Base-by-base conservation (phyloP, 2,329 filamentous ascomycete genomes). In the Colletotrichum abscissum region DNA sequence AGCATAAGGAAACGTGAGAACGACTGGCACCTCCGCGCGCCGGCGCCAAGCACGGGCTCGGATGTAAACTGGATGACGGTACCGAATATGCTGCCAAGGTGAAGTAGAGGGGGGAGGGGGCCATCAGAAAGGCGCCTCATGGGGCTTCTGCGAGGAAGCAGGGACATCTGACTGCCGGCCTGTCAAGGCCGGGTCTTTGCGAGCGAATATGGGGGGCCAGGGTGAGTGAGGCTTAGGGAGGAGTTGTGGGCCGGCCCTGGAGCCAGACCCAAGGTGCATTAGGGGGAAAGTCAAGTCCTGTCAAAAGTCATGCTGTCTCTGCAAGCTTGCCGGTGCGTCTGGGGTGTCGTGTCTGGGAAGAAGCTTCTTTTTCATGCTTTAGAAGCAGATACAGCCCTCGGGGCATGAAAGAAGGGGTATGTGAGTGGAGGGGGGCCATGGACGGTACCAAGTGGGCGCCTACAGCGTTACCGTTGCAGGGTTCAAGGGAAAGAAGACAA, bases 311-410 rank as follows among this genome's bases (percentile, higher is more conserved):
- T 73, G 70, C 67, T 63, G 64, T 55, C 42, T 33, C 54, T 64
- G 59, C 63, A 59, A 30, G 59, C 28, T 65, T 59, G 70, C 67
- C 67, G 33, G 22, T 62, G 70, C 70, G 70, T 70, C 55, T 33
- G 55, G 60, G 60, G 67, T 73, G 66, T 73, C 22, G 55, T 59
- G 70, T 65, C 55, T 73, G 70, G 60, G 60, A 72, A 59, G 60
- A 65, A 64, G 59, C 70, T 70, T 59, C 30, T 12, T 64, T 9
- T 70, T 73, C 70, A 73, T 73, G 70, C 70, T 60, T 60, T 62
- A 26, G 56, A 69, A 24, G 60, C 60, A 65, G 66, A 64, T 56
- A 70, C 70, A 60, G 24, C 60, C 69, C 70, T 65, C 60, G 60
- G 60, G 19, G 60, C 59, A 65, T 70, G 26, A 70, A 70, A 42